Conservation (phyloP, 139 green algal species). For the Chlorella sp. region DNA sequence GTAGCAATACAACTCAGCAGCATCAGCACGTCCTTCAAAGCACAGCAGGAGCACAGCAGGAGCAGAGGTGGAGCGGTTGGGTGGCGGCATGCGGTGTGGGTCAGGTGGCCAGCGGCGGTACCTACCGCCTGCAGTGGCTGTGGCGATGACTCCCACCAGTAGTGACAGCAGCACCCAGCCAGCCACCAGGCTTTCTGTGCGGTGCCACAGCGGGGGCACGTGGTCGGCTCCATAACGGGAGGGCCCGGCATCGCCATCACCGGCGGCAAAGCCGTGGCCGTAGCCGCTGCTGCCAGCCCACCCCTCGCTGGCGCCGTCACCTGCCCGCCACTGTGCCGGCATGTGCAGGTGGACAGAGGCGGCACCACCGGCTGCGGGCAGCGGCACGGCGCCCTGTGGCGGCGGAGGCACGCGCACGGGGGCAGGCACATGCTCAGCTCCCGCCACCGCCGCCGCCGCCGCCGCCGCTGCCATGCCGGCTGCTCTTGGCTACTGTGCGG, state of each 20-base stretch:
- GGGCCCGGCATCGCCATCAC: background rate
- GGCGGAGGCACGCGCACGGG: too few species aligned
- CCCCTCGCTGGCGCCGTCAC: background rate
- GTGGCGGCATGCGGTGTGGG: too few species aligned
- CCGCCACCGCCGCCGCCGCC: background rate
- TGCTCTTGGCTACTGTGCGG: background rate
- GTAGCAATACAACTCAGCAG: too few species aligned
- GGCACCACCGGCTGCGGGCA: too few species aligned
- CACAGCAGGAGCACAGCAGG: too few species aligned
- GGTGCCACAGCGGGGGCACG: background rate
- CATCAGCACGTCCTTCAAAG: too few species aligned
- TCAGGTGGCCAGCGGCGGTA: too few species aligned
- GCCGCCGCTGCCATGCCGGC: background rate
- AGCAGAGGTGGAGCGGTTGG: too few species aligned
- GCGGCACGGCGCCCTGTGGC: too few species aligned
- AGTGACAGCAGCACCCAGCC: constrained; percentile 11
- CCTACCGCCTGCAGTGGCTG: background rate
- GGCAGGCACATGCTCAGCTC: background rate
- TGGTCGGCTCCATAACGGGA: background rate
- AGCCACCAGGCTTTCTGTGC: background rate
- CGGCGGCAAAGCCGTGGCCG: too few species aligned
- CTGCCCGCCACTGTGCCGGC: too few species aligned
- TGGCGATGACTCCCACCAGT: background rate
- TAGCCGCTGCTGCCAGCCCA: background rate
- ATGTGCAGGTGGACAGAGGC: background rate